A percentile compares a stretch with the other conserved stretches of the same genome.
Conservation (phyloP, 345 rosid genomes). For the Litchi chinensis region DNA sequence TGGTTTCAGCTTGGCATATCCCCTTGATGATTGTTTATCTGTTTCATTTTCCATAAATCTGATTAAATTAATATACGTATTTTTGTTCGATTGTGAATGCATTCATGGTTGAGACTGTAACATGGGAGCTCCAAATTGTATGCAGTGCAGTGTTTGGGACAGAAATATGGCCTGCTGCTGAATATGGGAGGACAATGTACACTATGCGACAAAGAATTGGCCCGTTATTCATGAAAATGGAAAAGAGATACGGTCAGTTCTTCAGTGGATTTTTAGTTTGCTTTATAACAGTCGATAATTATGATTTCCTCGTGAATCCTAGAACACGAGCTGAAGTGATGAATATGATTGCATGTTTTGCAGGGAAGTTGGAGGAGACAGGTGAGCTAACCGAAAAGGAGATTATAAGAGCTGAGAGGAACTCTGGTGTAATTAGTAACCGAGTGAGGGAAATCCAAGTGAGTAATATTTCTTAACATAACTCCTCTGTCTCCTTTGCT, state of each 20-base stretch:
- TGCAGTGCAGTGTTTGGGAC: slow-evolving; percentile 99
- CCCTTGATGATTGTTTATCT: not conserved
- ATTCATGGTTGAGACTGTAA: slow-evolving; percentile 29
- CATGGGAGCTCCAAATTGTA: slow-evolving; percentile 32
- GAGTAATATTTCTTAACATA: slow-evolving; percentile 22
- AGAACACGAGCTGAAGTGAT: not conserved
- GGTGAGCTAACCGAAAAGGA: slow-evolving; percentile 91
- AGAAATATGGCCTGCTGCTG: slow-evolving; percentile 99
- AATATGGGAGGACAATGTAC: slow-evolving; percentile 97
- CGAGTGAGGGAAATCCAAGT: slow-evolving; percentile 92
- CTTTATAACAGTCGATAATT: not conserved
- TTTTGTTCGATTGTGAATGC: not conserved
- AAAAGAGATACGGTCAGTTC: slow-evolving; percentile 72
- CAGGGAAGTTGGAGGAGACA: slow-evolving; percentile 66
- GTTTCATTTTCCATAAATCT: not conserved
- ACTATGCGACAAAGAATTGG: slow-evolving; percentile 93
- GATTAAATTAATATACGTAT: not conserved
- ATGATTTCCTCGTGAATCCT: not conserved
- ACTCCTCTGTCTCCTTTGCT: not conserved
- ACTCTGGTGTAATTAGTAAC: slow-evolving; percentile 79
- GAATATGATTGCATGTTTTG: not conserved
- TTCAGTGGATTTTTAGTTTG: not conserved
- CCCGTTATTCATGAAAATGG: slow-evolving; percentile 88
- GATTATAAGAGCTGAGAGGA: slow-evolving; percentile 94
- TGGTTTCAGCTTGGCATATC: not conserved